phyloP scores from a whole-genome alignment of 176 grass and related monocot species.

The Elaeis guineensis region DNA sequence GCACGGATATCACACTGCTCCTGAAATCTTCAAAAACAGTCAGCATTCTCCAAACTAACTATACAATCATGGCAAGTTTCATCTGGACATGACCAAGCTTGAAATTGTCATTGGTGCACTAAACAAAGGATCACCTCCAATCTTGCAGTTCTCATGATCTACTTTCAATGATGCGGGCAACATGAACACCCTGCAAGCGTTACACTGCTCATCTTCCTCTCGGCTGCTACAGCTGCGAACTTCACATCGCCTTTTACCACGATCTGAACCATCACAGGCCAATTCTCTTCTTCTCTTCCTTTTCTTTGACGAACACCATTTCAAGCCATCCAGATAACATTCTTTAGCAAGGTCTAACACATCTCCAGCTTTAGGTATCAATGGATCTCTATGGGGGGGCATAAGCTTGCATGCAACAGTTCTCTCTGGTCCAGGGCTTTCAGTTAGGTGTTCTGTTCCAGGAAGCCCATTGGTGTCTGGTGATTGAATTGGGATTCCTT shows the following conservation, averaged over 20 bases:
- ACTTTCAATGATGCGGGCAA: constrained; percentile 31
- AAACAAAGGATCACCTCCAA: constrained; percentile 39
- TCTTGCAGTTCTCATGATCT: constrained; percentile 66
- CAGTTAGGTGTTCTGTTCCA: constrained; percentile 9
- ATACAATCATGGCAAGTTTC: constrained; percentile 8
- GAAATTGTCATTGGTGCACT: constrained; percentile 27
- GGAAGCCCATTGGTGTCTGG: neutral
- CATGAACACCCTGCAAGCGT: constrained; percentile 31
- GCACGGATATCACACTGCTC: constrained; percentile 54
- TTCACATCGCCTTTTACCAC: constrained; percentile 34
- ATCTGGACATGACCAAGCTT: constrained; percentile 78
- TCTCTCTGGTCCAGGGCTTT: constrained; percentile 5
- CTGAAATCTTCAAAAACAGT: neutral
- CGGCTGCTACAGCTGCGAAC: constrained; percentile 46
- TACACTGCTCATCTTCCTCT: constrained; percentile 27
- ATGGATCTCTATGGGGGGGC: constrained; percentile 19
- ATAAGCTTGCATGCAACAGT: constrained; percentile 19
- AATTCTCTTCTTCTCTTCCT: constrained; percentile 56
- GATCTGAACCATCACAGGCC: constrained; percentile 3
- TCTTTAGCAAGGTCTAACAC: constrained; percentile 45
- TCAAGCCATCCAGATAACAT: constrained; percentile 47
- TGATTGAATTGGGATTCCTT: neutral
- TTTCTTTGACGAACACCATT: constrained; percentile 39
- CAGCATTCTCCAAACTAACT: neutral
- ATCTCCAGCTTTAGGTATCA: constrained; percentile 15